phyloP scores from a whole-genome alignment of 2,329 filamentous ascomycete genomes.

The Colletotrichum liaoningense region DNA sequence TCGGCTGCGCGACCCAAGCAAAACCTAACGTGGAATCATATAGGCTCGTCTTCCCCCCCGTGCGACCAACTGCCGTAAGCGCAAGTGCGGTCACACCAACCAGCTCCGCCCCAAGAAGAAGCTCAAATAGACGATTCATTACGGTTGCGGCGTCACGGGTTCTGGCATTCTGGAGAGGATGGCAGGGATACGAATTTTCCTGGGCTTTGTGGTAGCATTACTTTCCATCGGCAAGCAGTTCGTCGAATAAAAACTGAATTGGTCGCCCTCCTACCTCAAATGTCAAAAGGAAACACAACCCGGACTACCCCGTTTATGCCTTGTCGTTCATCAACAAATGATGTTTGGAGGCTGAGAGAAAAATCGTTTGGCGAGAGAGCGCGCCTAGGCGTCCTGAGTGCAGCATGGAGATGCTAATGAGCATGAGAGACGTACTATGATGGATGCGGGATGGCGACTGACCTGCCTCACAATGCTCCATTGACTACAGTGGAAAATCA shows the following conservation, averaged over 20 bases:
- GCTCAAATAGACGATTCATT: conserved; percentile 76
- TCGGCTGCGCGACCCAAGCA: neutral
- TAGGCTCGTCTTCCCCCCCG: conserved; percentile 90
- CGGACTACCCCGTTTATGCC: neutral
- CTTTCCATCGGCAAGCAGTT: conserved; percentile 33
- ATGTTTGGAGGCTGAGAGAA: conserved; percentile 15
- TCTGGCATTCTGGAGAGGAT: conserved; percentile 41
- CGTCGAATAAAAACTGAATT: conserved; percentile 37
- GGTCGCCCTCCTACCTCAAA: conserved; percentile 31
- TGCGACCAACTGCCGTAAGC: conserved; percentile 99
- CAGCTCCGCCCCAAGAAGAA: conserved; percentile 99
- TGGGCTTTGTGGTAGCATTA: conserved; percentile 55
- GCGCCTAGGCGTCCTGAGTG: conserved; percentile 34
- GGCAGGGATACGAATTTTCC: conserved; percentile 41
- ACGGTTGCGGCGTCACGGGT: conserved; percentile 58
- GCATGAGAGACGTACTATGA: conserved; percentile 35
- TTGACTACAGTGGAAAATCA: conserved; percentile 29
- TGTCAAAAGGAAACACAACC: neutral
- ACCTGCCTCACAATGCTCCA: conserved; percentile 22
- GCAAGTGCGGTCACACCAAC: conserved; percentile 99
- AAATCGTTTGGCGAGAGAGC: conserved; percentile 29
- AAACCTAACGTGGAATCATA: neutral
- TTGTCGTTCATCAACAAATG: neutral
- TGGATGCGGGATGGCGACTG: conserved; percentile 29
- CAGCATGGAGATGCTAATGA: conserved; percentile 29